Evolutionary conservation across 169 alveolate genomes (phyloP).

Genomic region (Plasmodium gonderi): DNA sequence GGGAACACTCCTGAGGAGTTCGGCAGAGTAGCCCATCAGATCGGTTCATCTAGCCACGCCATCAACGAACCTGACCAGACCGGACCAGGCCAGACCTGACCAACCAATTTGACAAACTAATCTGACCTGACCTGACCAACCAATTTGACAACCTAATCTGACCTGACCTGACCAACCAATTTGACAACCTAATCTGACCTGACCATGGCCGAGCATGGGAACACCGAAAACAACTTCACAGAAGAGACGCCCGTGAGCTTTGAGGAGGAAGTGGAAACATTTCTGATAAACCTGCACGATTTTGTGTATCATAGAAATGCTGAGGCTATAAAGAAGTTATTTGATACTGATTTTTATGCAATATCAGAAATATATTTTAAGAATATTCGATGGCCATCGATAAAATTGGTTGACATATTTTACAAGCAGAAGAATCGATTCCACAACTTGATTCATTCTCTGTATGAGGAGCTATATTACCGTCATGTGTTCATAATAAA

Average conservation of each 20-base stretch:
- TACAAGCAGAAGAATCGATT: constrained; percentile 85
- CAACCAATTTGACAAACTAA: too few relatives aligned
- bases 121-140: too few relatives aligned
- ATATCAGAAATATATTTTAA: constrained; percentile 85
- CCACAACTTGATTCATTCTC: constrained; percentile 86
- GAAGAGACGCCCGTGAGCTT: constrained; percentile 77
- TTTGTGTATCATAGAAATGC: constrained; percentile 83
- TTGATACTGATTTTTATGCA: constrained; percentile 84
- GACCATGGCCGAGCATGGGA: background rate
- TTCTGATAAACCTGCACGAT: constrained; percentile 84
- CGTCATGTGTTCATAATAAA: constrained; percentile 87
- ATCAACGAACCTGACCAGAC: too few relatives aligned
- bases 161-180: too few relatives aligned
- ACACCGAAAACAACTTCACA: background rate
- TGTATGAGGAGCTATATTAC: constrained; percentile 87
- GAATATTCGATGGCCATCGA: constrained; percentile 88
- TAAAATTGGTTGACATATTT: constrained; percentile 83
- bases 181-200: too few relatives aligned
- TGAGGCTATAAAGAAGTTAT: constrained; percentile 83
- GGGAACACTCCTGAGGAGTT: too few relatives aligned
- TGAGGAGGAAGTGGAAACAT: constrained; percentile 87
- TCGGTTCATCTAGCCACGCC: too few relatives aligned
- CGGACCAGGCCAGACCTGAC: too few relatives aligned
- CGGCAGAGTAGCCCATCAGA: too few relatives aligned
- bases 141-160: too few relatives aligned